Evolutionary conservation across 2,329 filamentous ascomycete species (phyloP), one percentile per base, ranked within the genome.

Genomic region (Hypoxylon sp.): DNA sequence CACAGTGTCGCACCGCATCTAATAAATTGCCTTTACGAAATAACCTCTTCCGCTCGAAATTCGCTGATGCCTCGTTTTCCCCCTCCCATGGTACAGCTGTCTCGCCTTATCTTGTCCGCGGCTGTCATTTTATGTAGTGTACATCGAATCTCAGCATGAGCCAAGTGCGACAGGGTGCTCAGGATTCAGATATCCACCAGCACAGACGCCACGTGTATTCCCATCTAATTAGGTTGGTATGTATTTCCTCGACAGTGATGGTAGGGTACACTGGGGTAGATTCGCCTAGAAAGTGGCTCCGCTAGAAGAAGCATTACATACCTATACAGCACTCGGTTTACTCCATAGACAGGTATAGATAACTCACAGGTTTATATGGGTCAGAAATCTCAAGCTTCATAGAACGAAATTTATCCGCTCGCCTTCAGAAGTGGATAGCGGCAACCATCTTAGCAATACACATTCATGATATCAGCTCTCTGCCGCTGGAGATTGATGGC

Each of bases 261-360:
- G 65, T 87, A 87, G 46, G 79, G 76, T 24, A 81, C 79, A 52
- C 87, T 79, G 24, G 83, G 87, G 16, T 18, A 69, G 83, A 88
- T 0, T 86, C 86, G 71, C 88, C 9, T 88, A 75, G 24, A 87
- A 68, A 0, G 77, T 79, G 55, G 82, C 78, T 14, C 73, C 53
- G 38, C 72, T 76, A 52, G 82, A 80, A 6, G 45, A 46, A 40
- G 40, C 7, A 20, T 40, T 40, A 18, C 36, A 40, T 14, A 40
- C 11, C 20, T 30, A 9, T 9, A 9, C 20, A 14, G 20, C 16
- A 2, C 18, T 20, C 36, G 11, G 28, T 46, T 6, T 33, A 12
- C 42, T 22, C 33, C 32, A n/a, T n/a, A n/a, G n/a, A n/a, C n/a
- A n/a, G n/a, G n/a, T n/a, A n/a, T n/a, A n/a, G n/a, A n/a, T n/a